phyloP scores from a whole-genome alignment of 2,329 filamentous ascomycete species.

The Fonsecaea erecta region DNA sequence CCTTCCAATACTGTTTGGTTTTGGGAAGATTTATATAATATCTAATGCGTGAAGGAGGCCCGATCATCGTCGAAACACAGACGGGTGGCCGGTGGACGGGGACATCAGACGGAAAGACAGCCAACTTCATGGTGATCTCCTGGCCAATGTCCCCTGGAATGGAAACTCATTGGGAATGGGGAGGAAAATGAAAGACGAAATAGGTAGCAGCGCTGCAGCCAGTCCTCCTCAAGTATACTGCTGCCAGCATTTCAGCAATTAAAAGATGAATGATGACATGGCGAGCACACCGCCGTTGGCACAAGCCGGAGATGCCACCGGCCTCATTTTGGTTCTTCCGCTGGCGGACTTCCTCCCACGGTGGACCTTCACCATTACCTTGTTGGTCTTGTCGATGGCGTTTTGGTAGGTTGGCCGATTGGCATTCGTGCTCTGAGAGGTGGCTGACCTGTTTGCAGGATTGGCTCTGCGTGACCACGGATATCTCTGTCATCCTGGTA shows the following conservation, averaged over 20 bases:
- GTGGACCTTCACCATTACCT: no score
- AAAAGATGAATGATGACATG: conserved; percentile 4
- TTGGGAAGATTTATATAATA: neutral
- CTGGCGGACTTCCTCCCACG: no score
- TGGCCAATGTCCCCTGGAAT: neutral
- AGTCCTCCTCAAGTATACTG: neutral
- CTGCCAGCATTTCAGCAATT: neutral
- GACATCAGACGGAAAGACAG: neutral
- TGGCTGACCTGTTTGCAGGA: no score
- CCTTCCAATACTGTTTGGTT: neutral
- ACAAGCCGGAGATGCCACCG: no score
- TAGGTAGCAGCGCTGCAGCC: neutral
- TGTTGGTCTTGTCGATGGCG: no score
- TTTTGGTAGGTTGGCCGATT: no score
- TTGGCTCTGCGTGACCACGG: no score
- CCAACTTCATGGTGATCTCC: neutral
- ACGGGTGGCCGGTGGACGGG: neutral
- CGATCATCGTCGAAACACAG: neutral
- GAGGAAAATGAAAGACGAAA: neutral
- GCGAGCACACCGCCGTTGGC: no score
- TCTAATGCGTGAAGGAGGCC: neutral
- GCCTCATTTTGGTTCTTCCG: no score
- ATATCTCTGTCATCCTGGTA: no score
- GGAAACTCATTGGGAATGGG: neutral
- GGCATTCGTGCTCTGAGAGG: no score